phyloP scores from a whole-genome alignment of 116 monocot species.

The Trichopus zeylanicus region DNA sequence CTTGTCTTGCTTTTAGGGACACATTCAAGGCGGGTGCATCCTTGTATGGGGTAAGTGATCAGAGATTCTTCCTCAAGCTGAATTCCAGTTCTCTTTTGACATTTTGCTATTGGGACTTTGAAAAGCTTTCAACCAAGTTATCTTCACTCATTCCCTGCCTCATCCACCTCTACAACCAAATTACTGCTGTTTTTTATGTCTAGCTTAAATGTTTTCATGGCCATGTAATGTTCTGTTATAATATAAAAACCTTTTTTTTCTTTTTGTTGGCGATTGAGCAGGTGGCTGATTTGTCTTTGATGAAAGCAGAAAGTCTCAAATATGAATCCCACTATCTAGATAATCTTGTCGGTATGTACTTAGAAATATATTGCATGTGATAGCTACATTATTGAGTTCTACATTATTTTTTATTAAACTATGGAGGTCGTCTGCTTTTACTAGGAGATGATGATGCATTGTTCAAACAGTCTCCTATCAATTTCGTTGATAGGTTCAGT shows the following conservation, averaged over 20 bases:
- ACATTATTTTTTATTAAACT: background rate
- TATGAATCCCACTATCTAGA: conserved; percentile 83
- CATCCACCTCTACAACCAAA: too few species aligned
- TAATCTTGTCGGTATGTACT: conserved; percentile 81
- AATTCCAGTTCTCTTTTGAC: background rate
- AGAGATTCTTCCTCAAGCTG: background rate
- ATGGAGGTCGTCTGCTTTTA: background rate
- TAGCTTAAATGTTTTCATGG: too few species aligned
- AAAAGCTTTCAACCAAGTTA: too few species aligned
- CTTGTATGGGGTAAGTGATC: conserved; percentile 71
- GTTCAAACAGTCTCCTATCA: conserved; percentile 82
- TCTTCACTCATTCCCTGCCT: too few species aligned
- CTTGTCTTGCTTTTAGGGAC: conserved; percentile 82
- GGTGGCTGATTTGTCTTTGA: conserved; percentile 71
- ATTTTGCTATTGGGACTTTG: too few species aligned
- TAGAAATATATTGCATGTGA: conserved; percentile 1
- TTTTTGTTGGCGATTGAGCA: conserved; percentile 13
- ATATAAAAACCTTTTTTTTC: background rate
- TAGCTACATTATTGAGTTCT: background rate
- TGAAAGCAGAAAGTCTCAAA: conserved; percentile 88
- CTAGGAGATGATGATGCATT: conserved; percentile 50
- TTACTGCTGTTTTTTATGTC: too few species aligned
- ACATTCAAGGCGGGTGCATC: conserved; percentile 91
- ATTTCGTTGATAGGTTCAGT: conserved; percentile 76
- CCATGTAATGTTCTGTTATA: background rate